phyloP scores from a whole-genome alignment of 805 yeast genomes.

The Trichomonascus vanleenenianus region DNA sequence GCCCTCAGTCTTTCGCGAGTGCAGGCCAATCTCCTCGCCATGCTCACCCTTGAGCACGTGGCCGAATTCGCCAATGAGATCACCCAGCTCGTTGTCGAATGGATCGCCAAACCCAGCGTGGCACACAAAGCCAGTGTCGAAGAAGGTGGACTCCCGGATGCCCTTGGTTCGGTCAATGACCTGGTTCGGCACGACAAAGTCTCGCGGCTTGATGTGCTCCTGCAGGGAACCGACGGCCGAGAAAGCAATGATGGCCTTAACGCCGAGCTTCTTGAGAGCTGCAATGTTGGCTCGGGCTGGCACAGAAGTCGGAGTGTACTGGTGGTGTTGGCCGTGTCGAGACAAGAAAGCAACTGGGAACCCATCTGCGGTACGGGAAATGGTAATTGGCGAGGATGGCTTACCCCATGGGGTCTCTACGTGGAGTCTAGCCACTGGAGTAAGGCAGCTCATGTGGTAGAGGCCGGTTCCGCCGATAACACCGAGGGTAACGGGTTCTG shows the following conservation, averaged over 20 bases:
- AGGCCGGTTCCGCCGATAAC: slow-evolving; percentile 98
- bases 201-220: slow-evolving; percentile 84
- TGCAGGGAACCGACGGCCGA: slow-evolving; percentile 95
- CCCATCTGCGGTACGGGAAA: slow-evolving; percentile 68
- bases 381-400: slow-evolving; percentile 90
- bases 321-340: slow-evolving; percentile 89
- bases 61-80: slow-evolving; percentile 51
- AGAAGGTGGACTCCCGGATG: slow-evolving; percentile 79
- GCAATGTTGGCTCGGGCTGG: slow-evolving; percentile 94
- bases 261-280: slow-evolving; percentile 83
- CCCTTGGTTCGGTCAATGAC: slow-evolving; percentile 97
- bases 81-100: slow-evolving; percentile 67
- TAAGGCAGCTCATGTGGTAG: slow-evolving; percentile 72
- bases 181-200: slow-evolving; percentile 94
- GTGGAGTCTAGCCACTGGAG: slow-evolving; percentile 77
- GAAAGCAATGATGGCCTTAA: slow-evolving; percentile 81
- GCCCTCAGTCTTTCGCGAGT: slow-evolving; percentile 56
- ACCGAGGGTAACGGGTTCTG: slow-evolving; percentile 69
- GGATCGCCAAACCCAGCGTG: slow-evolving; percentile 98
- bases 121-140: slow-evolving; percentile 89
- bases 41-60: slow-evolving; percentile 50
- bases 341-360: slow-evolving; percentile 90
- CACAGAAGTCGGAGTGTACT: slow-evolving; percentile 82
- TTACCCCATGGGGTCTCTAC: slow-evolving; percentile 95
- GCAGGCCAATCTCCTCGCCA: slow-evolving; percentile 43